phyloP scores from a whole-genome alignment of 306 rosid genomes.

The Dalbergia cochinchinensis region DNA sequence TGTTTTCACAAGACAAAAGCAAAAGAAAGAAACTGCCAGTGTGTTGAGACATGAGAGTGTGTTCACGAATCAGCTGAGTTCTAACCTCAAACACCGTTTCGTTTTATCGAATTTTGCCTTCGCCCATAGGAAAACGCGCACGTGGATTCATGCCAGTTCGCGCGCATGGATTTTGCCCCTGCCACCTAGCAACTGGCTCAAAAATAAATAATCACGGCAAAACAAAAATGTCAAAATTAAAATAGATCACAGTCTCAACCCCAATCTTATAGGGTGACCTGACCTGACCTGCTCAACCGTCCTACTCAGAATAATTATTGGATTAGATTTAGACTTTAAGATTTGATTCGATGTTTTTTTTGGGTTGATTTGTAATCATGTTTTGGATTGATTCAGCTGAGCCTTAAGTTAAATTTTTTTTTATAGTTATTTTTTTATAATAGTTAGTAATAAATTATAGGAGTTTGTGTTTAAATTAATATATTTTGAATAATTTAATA shows the following conservation, averaged over 20 bases:
- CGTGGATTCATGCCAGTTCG: not conserved
- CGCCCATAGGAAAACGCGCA: constrained; percentile 1
- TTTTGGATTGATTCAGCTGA: too few relatives aligned
- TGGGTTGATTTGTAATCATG: too few relatives aligned
- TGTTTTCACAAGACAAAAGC: not conserved
- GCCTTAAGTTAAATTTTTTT: too few relatives aligned
- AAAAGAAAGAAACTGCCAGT: not conserved
- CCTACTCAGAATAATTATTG: too few relatives aligned
- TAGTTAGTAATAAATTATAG: too few relatives aligned
- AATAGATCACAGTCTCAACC: not conserved
- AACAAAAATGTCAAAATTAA: not conserved
- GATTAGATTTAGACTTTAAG: too few relatives aligned
- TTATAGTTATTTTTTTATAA: too few relatives aligned
- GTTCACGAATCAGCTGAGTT: not conserved
- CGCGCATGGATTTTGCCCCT: constrained; percentile 20
- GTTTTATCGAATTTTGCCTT: not conserved
- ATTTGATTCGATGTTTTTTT: too few relatives aligned
- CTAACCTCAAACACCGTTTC: not conserved
- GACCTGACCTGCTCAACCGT: too few relatives aligned
- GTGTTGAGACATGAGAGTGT: not conserved
- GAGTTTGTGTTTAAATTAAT: too few relatives aligned
- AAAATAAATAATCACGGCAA: not conserved
- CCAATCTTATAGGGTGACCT: too few relatives aligned
- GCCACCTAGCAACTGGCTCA: not conserved
- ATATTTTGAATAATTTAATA: too few relatives aligned